Evolutionary conservation across 352 stramenopile species (phyloP), one percentile per base, ranked within the genome.

Genomic region (Phytophthora vignae): DNA sequence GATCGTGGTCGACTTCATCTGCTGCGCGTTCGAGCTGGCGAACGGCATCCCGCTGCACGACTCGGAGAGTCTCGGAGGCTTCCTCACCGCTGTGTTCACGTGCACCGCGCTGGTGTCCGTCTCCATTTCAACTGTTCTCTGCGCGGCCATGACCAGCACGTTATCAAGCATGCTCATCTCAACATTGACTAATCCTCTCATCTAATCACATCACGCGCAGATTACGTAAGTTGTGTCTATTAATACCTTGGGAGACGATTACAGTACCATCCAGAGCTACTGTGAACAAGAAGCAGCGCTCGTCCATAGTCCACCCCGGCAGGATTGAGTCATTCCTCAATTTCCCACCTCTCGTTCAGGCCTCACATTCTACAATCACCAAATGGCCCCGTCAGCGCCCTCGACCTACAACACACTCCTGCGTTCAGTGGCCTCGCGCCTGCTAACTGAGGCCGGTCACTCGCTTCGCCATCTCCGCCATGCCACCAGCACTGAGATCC

Each of bases 1-100:
- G 44, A 52, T 84, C 2, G 57, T 74, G 8, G 60, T 79, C 12
- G 76, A 83, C 42, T 68, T 59, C 0, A 11, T 60, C 0, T 78
- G 67, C 31, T 77, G 68, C 19, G 25, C 73, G n/a, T 71, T 65
- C 49, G 72, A 77, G 54, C 42, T 80, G 14, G 61, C 56, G 9
- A 69, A 70, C 9, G 71, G 64, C 2, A 74, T 81, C 33, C 66
- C 66, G 8, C 21, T 82, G 1, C 52, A 62, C 17, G 50, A 29
- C 12, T 40, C 61, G 11, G 42, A 63, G 6, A 33, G 17, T 17
- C 42, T 76, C 1, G 31, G 63, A 12, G 42, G 29, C 3, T 76
- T 72, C 36, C 57, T 76, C 38, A 56, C 64, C 22, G 53, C 56
- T 3, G 63, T 71, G 1, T 72, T 72, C 19, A 72, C 58, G 17